These are phyloP conservation scores for Hypoxylon lienhwacheense DNA, from an alignment of 495 filamentous ascomycete species.

Conservation along the genomic window DNA sequence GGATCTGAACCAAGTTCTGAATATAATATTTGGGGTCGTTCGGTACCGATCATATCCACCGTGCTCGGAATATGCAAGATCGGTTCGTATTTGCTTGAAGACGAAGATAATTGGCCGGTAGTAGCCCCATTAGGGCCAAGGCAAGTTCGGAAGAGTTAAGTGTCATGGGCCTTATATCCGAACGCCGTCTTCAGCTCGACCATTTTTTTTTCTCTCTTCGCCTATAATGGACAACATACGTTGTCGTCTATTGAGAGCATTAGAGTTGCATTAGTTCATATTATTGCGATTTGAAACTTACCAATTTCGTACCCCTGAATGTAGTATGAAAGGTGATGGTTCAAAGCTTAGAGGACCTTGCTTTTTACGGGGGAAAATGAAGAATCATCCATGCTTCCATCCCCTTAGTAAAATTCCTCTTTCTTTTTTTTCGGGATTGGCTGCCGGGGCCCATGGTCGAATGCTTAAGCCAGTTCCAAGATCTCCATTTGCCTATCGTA, in stretches of 20 bases:
- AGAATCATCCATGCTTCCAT: neutral
- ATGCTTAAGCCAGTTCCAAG: neutral
- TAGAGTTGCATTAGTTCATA: no score
- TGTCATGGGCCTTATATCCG: no score
- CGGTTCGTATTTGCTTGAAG: neutral
- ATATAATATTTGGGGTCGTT: neutral
- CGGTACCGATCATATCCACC: neutral
- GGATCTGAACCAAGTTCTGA: no score
- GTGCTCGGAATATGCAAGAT: neutral
- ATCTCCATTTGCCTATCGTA: neutral
- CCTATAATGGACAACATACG: no score
- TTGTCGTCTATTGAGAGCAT: no score
- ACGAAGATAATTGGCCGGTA: neutral
- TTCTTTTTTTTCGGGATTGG: neutral
- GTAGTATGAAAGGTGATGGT: neutral
- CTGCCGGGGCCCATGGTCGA: neutral
- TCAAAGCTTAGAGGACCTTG: neutral
- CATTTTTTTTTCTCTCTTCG: no score
- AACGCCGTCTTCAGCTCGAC: no score
- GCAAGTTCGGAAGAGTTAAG: no score
- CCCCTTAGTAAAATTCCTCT: neutral
- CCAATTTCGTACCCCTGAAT: neutral
- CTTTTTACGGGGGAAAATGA: neutral
- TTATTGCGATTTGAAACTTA: neutral
- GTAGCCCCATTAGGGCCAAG: no score